These are phyloP conservation scores for Fusarium xyrophilum DNA, from an alignment of 2,329 filamentous ascomycete genomes.

Conservation along the genomic window DNA sequence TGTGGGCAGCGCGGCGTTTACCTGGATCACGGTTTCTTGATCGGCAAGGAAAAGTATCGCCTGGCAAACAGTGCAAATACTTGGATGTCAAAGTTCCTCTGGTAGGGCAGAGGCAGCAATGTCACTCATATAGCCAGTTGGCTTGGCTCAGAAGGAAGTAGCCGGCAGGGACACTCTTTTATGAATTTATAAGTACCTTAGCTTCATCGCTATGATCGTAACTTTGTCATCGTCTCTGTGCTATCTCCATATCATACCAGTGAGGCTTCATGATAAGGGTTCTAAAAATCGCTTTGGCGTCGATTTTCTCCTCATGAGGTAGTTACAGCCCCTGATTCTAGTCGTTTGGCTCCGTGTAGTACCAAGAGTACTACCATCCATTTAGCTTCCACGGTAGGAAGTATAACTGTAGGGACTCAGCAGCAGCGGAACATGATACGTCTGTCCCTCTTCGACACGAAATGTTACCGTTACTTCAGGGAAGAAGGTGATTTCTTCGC, in stretches of 20 bases:
- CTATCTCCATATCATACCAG: constrained; percentile 6
- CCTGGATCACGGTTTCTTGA: constrained; percentile 1
- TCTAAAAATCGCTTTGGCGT: background rate
- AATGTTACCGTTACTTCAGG: constrained; percentile 65
- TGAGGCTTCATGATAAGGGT: background rate
- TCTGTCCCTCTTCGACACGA: constrained; percentile 63
- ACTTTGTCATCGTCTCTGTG: constrained; percentile 15
- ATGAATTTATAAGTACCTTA: constrained; percentile 36
- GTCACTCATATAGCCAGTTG: constrained; percentile 14
- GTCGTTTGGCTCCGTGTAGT: background rate
- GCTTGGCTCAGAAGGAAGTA: constrained; percentile 14
- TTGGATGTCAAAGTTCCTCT: constrained; percentile 33
- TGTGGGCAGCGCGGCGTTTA: constrained; percentile 37
- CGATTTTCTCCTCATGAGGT: background rate
- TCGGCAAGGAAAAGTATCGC: background rate
- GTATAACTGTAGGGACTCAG: constrained; percentile 82
- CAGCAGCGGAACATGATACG: constrained; percentile 81
- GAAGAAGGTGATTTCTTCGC: constrained; percentile 66
- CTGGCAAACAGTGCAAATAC: constrained; percentile 10
- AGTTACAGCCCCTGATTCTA: background rate
- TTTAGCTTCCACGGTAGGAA: constrained; percentile 78
- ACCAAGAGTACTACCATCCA: background rate
- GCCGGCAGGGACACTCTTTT: constrained; percentile 31
- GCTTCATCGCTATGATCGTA: constrained; percentile 31
- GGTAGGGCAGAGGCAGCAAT: constrained; percentile 33